Evolutionary conservation across 2,329 filamentous ascomycete genomes (phyloP).

Genomic region (Aspergillus awamori): DNA sequence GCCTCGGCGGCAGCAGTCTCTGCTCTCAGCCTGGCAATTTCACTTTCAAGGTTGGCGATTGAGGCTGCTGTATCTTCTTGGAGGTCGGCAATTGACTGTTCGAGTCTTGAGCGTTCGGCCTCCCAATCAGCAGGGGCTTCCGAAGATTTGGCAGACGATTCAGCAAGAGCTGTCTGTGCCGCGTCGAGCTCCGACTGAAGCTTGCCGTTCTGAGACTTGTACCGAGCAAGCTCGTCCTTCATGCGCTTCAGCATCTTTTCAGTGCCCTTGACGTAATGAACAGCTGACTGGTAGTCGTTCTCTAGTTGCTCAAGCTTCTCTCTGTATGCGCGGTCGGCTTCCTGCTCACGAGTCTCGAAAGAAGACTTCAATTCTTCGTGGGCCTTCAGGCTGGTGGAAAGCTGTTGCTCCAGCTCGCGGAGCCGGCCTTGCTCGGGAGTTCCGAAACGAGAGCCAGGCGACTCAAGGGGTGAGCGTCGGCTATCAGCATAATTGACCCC

Average conservation of each 20-base stretch:
- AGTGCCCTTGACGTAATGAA: slow-evolving; percentile 96
- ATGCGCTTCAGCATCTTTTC: slow-evolving; percentile 99
- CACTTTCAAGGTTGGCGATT: slow-evolving; percentile 68
- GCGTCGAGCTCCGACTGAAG: slow-evolving; percentile 80
- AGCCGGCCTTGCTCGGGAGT: slow-evolving; percentile 79
- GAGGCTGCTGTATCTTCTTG: slow-evolving; percentile 70
- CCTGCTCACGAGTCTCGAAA: slow-evolving; percentile 78
- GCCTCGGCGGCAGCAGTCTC: slow-evolving; percentile 67
- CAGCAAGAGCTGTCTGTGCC: slow-evolving; percentile 58
- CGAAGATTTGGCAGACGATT: slow-evolving; percentile 39
- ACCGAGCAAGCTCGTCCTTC: slow-evolving; percentile 93
- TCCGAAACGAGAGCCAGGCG: slow-evolving; percentile 72
- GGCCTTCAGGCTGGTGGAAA: slow-evolving; percentile 73
- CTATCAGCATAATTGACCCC: slow-evolving; percentile 75
- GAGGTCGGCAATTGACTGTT: slow-evolving; percentile 68
- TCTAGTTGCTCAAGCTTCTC: slow-evolving; percentile 93
- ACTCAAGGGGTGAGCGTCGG: slow-evolving; percentile 72
- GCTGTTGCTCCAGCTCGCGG: slow-evolving; percentile 84
- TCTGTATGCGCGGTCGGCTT: slow-evolving; percentile 85
- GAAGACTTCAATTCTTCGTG: slow-evolving; percentile 82
- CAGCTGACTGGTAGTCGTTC: slow-evolving; percentile 95
- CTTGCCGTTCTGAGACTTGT: slow-evolving; percentile 82
- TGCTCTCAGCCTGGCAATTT: slow-evolving; percentile 68
- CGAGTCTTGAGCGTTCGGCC: slow-evolving; percentile 68
- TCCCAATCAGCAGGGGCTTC: slow-evolving; percentile 69